Conservation (phyloP, 2,329 filamentous ascomycete species). For the Diplodia intermedia region DNA sequence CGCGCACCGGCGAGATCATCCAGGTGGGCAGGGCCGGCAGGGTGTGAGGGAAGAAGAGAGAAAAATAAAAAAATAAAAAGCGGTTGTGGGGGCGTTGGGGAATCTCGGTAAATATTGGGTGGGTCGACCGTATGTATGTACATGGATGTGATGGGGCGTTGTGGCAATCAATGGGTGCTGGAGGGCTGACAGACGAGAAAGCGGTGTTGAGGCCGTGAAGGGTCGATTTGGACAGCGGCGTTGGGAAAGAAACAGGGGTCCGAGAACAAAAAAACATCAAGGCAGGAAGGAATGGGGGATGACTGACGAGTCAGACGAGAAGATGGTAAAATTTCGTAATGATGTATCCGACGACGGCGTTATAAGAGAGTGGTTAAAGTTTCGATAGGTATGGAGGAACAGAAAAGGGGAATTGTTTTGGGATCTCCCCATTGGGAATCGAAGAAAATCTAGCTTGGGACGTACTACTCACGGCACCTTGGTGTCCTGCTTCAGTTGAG, state of each 20-base stretch:
- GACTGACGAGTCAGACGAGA: slow-evolving; percentile 1
- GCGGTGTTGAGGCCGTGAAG: too few species aligned
- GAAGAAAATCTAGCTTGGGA: too few species aligned
- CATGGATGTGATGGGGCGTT: background rate
- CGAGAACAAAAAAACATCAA: too few species aligned
- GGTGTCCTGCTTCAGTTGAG: too few species aligned
- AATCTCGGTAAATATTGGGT: too few species aligned
- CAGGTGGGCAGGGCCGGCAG: slow-evolving; percentile 77
- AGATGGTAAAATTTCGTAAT: slow-evolving; percentile 2
- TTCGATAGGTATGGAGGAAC: background rate
- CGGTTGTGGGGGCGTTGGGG: background rate
- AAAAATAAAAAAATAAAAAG: background rate
- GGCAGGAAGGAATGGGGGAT: background rate
- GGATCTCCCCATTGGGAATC: background rate
- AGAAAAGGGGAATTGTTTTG: background rate
- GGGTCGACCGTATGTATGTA: too few species aligned
- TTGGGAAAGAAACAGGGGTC: background rate
- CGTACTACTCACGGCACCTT: too few species aligned
- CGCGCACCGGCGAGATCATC: slow-evolving; percentile 77
- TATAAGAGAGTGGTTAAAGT: background rate
- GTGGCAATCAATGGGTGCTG: background rate
- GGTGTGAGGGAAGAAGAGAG: background rate
- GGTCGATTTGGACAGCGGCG: background rate
- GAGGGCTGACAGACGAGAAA: background rate
- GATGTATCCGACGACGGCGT: slow-evolving; percentile 13